Percentiles rank a stretch among this genome's conserved stretches.
Evolutionary conservation across 495 filamentous ascomycete genomes (phyloP).

Genomic region (Penicillium dipodomyicola): DNA sequence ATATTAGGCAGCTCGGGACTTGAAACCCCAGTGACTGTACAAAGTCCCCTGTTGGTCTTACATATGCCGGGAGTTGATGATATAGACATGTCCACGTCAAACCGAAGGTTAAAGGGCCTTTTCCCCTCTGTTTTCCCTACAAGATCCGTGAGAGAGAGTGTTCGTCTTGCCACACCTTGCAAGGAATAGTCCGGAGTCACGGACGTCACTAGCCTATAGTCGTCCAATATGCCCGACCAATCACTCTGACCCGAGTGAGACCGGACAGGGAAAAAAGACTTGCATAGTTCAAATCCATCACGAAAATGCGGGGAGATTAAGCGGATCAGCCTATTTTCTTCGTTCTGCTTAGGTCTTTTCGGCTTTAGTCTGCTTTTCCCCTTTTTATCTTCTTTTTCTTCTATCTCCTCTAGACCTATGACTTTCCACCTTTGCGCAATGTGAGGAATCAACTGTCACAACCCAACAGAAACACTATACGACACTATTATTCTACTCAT

Average conservation of each 20-base stretch:
- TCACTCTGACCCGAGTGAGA: neutral
- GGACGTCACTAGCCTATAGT: neutral
- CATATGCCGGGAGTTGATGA: constrained; percentile 19
- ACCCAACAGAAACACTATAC: constrained; percentile 5
- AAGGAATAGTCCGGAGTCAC: neutral
- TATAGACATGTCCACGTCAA: neutral
- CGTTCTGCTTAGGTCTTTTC: constrained; percentile 15
- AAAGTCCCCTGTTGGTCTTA: constrained; percentile 3
- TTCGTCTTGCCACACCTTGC: neutral
- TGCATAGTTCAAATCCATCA: neutral
- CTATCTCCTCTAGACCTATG: neutral
- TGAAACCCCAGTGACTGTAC: neutral
- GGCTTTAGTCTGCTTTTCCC: constrained; percentile 10
- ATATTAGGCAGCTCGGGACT: constrained; percentile 11
- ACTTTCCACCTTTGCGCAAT: constrained; percentile 3
- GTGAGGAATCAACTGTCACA: neutral
- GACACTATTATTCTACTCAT: neutral
- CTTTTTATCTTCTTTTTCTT: neutral
- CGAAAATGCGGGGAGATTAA: constrained; percentile 29
- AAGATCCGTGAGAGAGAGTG: neutral
- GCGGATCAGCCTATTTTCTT: constrained; percentile 24
- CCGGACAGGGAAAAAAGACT: neutral
- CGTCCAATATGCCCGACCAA: neutral
- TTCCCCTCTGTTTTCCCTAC: neutral
- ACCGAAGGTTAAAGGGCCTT: neutral